phyloP scores from a whole-genome alignment of 78 protist species.

The Dictyostelium discoideum region dicty_2.7 NC_007088.5:3713001-3713500 shows the following conservation, averaged over 20 bases:
- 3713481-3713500: not conserved
- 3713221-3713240: not conserved
- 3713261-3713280: not conserved
- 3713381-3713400: not conserved
- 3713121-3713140: not conserved
- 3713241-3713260: not conserved
- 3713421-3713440: not conserved
- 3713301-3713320: not conserved
- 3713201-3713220: not conserved
- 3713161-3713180: not conserved
- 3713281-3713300: not conserved
- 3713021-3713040: not conserved
- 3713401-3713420: not conserved
- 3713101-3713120: not conserved
- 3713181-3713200: not conserved
- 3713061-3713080: not conserved
- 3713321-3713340: not conserved
- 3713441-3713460: not conserved
- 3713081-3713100: not conserved
- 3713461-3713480: not conserved
- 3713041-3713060: not conserved
- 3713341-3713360: not conserved
- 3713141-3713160: not conserved
- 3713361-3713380: slow-evolving; percentile 1
- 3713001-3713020: not conserved